A percentile compares a stretch with the other conserved stretches of the same genome.
These are phyloP conservation scores for Elongisporangium undulatum DNA, from an alignment of 352 stramenopile species.

Conservation along the genomic window DNA sequence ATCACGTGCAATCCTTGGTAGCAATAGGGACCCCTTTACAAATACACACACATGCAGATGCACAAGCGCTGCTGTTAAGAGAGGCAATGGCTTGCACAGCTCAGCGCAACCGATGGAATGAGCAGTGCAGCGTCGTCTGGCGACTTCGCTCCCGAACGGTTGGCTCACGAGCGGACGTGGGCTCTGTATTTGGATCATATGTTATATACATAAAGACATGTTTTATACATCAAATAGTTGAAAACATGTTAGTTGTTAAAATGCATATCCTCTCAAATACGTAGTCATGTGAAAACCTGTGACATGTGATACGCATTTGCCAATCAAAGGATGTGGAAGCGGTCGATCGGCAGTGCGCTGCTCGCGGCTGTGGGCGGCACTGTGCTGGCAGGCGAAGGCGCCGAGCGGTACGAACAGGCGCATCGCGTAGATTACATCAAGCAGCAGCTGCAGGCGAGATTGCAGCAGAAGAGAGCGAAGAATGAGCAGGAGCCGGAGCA, in stretches of 20 bases:
- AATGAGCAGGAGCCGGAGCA: conserved; percentile 4
- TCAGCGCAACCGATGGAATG: neutral
- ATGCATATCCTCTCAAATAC: neutral
- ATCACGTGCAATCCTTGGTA: conserved; percentile 46
- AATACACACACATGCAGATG: conserved; percentile 6
- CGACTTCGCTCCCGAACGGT: neutral
- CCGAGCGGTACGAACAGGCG: conserved; percentile 32
- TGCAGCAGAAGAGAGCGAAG: neutral
- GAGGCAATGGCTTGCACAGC: neutral
- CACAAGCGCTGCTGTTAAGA: neutral
- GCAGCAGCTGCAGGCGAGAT: conserved; percentile 28
- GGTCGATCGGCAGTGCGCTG: conserved; percentile 16
- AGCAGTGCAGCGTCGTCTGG: neutral
- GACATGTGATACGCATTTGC: neutral
- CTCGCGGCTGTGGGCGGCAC: conserved; percentile 17
- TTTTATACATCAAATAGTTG: neutral
- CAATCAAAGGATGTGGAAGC: conserved; percentile 12
- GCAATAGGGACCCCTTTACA: neutral
- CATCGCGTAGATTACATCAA: conserved; percentile 28
- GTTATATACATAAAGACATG: neutral
- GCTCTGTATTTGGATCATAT: neutral
- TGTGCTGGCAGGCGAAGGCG: conserved; percentile 28
- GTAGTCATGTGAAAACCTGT: conserved; percentile 4
- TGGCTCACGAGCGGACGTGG: neutral
- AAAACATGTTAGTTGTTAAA: conserved; percentile 1